phyloP scores from a whole-genome alignment of 768 basidiomycete genomes.

The Neoboletus subvelutipes region DNA sequence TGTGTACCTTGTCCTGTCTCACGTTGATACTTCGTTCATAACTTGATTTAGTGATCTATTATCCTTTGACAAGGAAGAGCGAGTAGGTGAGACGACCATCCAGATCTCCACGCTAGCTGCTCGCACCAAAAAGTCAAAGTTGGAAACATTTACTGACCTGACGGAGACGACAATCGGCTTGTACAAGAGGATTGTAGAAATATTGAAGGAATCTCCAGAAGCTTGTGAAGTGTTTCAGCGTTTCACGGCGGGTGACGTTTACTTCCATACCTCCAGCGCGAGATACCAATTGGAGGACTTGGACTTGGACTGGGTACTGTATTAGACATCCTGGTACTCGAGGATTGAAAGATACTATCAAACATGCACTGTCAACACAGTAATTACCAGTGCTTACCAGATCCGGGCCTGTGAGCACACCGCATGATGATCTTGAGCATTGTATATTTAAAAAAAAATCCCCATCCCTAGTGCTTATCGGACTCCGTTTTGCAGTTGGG shows the following conservation, averaged over 20 bases:
- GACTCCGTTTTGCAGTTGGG: too few relatives aligned
- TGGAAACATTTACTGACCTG: conserved; percentile 23
- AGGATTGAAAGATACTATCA: neutral
- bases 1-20: neutral
- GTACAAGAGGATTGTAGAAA: conserved; percentile 25
- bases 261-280: conserved; percentile 27
- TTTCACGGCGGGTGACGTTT: conserved; percentile 24
- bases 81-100: neutral
- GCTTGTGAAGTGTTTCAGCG: conserved; percentile 17
- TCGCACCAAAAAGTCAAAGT: conserved; percentile 23
- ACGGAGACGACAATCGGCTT: conserved; percentile 26
- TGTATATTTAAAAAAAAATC: too few relatives aligned
- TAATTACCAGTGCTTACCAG: neutral
- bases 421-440: neutral
- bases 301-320: neutral
- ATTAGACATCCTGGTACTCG: neutral
- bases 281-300: conserved; percentile 29
- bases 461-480: too few relatives aligned
- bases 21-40: neutral
- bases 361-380: neutral
- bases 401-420: neutral
- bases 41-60: neutral
- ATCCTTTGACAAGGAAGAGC: neutral
- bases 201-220: conserved; percentile 16
- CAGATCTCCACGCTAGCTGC: conserved; percentile 21